These are phyloP conservation scores for Apiotrichum porosum DNA, from an alignment of 1,284 basidiomycete genomes.

Conservation along the genomic window DNA sequence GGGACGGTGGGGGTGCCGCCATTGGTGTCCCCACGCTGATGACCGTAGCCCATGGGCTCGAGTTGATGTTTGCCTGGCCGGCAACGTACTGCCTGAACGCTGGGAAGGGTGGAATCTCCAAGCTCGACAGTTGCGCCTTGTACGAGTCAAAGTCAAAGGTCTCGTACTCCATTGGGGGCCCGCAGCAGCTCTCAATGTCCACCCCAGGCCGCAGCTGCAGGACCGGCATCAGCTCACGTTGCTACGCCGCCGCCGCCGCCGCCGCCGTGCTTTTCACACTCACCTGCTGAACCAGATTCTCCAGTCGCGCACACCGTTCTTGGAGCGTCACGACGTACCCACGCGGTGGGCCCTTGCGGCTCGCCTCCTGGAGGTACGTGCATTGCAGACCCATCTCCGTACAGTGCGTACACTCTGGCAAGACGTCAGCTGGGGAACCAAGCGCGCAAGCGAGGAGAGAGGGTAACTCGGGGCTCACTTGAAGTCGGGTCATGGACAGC, in stretches of 20 bases:
- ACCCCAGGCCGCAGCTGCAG: conserved; percentile 61
- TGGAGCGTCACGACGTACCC: conserved; percentile 71
- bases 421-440: conserved; percentile 1
- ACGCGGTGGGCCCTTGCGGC: conserved; percentile 78
- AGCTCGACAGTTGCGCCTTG: conserved; percentile 19
- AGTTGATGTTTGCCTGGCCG: no score
- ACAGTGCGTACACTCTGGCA: conserved; percentile 64
- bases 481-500: conserved; percentile 17
- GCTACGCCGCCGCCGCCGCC: no score
- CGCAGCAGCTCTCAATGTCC: conserved; percentile 63
- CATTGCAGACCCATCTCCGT: conserved; percentile 64
- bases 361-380: conserved; percentile 65
- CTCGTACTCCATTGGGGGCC: conserved; percentile 61
- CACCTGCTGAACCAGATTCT: conserved; percentile 59
- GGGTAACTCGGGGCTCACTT: background rate
- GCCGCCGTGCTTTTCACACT: no score
- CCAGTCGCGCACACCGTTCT: conserved; percentile 63
- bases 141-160: conserved; percentile 58
- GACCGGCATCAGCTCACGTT: background rate
- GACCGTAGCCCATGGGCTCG: background rate
- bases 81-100: conserved; percentile 19
- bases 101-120: conserved; percentile 33
- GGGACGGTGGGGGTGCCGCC: background rate
- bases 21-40: no score
- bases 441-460: no score